Evolutionary conservation across 2,329 filamentous ascomycete species (phyloP).

Genomic region (Pseudogymnoascus sp.): DNA sequence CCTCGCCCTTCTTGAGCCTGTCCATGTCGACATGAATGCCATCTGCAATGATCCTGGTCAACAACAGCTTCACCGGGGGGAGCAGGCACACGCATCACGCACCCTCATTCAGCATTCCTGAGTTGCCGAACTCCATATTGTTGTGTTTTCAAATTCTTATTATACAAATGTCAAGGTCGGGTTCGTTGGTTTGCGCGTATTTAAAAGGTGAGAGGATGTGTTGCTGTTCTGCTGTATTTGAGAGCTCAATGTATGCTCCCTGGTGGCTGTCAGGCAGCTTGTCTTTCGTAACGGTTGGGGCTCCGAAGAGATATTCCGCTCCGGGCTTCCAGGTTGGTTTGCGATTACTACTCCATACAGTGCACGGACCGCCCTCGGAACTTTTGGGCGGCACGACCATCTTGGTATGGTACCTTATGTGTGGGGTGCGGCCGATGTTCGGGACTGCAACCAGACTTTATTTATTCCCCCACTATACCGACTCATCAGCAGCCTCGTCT

Average conservation of each 20-base stretch:
- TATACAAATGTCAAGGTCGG: not conserved
- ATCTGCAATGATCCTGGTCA: constrained; percentile 50
- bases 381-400: not conserved
- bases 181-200: not conserved
- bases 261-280: constrained; percentile 3
- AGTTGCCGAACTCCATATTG: constrained; percentile 55
- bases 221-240: constrained; percentile 3
- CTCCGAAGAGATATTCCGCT: not conserved
- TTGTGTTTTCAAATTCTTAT: not conserved
- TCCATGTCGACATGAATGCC: constrained; percentile 99
- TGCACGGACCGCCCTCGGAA: not conserved
- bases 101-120: constrained; percentile 58
- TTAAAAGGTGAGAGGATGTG: not conserved
- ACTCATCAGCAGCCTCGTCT: constrained; percentile 9
- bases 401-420: not conserved
- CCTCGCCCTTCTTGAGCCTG: constrained; percentile 94
- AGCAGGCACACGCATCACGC: constrained; percentile 22
- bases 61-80: constrained; percentile 20
- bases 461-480: not conserved
- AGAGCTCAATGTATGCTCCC: constrained; percentile 10
- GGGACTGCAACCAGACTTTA: constrained; percentile 5
- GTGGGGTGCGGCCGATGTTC: constrained; percentile 6
- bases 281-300: constrained; percentile 10
- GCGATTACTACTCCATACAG: not conserved
- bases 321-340: not conserved